Evolutionary conservation across 768 basidiomycete species (phyloP).

Genomic region (Tricholoma saponaceum): DNA sequence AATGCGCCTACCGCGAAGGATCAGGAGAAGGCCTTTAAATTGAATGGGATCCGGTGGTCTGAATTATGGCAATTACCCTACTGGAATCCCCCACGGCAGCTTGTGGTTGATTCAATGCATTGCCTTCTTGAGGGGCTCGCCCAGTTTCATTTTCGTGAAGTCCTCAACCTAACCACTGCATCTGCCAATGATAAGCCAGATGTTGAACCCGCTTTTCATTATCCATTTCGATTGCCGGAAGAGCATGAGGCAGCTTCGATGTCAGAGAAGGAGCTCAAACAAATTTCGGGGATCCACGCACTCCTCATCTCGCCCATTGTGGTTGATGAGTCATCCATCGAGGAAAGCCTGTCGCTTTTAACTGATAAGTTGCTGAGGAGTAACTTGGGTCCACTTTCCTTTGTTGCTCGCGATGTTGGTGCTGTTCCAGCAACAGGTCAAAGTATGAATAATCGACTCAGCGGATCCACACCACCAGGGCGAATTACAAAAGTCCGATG

Average conservation of each 20-base stretch:
- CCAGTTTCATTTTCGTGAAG: background rate
- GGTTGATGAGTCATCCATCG: background rate
- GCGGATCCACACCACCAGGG: background rate
- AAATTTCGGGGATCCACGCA: background rate
- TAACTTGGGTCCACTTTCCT: background rate
- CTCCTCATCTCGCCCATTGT: background rate
- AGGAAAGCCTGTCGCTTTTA: background rate
- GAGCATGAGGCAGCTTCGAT: background rate
- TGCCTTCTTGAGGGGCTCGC: conserved; percentile 16
- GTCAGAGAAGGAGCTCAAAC: background rate
- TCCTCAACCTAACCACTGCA: background rate
- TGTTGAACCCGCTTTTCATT: background rate
- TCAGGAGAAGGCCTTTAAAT: conserved; percentile 15
- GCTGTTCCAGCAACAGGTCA: background rate
- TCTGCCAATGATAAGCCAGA: background rate
- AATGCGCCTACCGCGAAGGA: conserved; percentile 12
- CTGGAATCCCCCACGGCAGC: conserved; percentile 28
- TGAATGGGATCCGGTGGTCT: conserved; percentile 25
- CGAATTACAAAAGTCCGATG: background rate
- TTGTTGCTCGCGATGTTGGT: background rate
- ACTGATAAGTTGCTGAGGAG: background rate
- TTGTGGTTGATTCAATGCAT: conserved; percentile 39
- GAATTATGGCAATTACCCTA: conserved; percentile 32
- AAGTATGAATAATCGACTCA: background rate
- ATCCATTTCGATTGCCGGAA: background rate